These are phyloP conservation scores for Gaeumannomyces tritici DNA, from an alignment of 2,329 filamentous ascomycete genomes.

Conservation along the genomic window DNA sequence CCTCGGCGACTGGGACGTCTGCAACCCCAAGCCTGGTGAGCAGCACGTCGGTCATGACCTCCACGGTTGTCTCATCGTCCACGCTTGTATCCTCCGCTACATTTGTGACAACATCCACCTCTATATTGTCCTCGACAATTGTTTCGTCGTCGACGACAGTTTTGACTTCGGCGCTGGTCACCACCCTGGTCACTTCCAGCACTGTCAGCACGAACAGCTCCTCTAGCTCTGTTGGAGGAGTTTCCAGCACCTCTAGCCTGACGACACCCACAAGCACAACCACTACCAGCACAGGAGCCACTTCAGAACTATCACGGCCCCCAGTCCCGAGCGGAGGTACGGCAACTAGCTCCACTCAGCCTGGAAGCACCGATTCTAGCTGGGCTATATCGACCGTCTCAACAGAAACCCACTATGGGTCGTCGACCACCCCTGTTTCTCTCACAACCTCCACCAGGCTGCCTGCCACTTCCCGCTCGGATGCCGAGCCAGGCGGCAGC, in stretches of 20 bases:
- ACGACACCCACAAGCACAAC: not conserved
- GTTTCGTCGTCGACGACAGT: not conserved
- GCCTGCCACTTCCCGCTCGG: not conserved
- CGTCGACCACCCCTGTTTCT: not conserved
- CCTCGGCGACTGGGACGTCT: not conserved
- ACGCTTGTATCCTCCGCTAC: not conserved
- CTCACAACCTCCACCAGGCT: not conserved
- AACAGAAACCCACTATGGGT: not conserved
- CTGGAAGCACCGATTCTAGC: not conserved
- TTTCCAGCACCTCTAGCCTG: not conserved
- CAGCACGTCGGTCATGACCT: not conserved
- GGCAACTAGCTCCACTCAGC: not conserved
- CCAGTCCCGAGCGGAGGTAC: not conserved
- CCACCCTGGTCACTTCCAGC: not conserved
- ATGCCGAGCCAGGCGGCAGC: not conserved
- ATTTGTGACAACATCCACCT: not conserved
- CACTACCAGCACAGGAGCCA: not conserved
- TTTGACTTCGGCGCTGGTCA: not conserved
- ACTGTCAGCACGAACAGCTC: not conserved
- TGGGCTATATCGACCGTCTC: not conserved
- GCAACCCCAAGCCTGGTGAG: not conserved
- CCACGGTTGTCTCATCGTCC: not conserved
- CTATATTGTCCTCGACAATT: not conserved
- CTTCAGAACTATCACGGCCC: not conserved
- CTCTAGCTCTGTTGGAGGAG: not conserved